These are phyloP conservation scores for Phaeomoniella chlamydospora DNA, from an alignment of 2,329 filamentous ascomycete genomes.

Conservation along the genomic window DNA sequence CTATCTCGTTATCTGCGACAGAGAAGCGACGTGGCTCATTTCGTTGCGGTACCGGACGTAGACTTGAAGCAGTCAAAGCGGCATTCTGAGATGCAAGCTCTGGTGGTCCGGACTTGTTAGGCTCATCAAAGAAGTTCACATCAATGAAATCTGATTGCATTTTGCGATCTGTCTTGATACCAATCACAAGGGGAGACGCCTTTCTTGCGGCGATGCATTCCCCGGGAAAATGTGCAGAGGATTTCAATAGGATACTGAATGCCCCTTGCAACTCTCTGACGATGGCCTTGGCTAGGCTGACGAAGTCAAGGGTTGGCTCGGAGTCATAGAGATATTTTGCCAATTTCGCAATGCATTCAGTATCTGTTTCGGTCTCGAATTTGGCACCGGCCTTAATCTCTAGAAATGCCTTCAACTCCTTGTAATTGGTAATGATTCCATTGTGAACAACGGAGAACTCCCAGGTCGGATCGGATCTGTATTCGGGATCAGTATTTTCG, in stretches of 20 bases:
- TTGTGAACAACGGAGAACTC: constrained; percentile 98
- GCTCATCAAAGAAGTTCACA: constrained; percentile 88
- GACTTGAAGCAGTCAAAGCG: constrained; percentile 76
- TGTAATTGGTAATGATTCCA: constrained; percentile 99
- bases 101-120: constrained; percentile 68
- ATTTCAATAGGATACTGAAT: constrained; percentile 92
- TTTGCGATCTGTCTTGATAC: constrained; percentile 91
- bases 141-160: constrained; percentile 99
- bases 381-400: constrained; percentile 88
- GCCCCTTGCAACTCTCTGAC: constrained; percentile 97
- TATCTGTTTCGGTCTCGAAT: constrained; percentile 99
- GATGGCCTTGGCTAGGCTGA: constrained; percentile 88
- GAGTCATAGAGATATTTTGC: constrained; percentile 96
- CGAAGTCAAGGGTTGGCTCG: constrained; percentile 89
- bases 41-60: constrained; percentile 96
- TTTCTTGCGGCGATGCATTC: constrained; percentile 97
- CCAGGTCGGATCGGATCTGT: constrained; percentile 83
- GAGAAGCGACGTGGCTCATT: constrained; percentile 98
- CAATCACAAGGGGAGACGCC: constrained; percentile 93
- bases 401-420: constrained; percentile 91
- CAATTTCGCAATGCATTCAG: constrained; percentile 97
- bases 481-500: too few species aligned
- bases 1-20: constrained; percentile 93
- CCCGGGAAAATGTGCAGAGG: constrained; percentile 95
- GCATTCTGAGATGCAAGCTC: constrained; percentile 94